phyloP scores from a whole-genome alignment of 1,284 basidiomycete genomes.

The Naganishia sp. region DNA sequence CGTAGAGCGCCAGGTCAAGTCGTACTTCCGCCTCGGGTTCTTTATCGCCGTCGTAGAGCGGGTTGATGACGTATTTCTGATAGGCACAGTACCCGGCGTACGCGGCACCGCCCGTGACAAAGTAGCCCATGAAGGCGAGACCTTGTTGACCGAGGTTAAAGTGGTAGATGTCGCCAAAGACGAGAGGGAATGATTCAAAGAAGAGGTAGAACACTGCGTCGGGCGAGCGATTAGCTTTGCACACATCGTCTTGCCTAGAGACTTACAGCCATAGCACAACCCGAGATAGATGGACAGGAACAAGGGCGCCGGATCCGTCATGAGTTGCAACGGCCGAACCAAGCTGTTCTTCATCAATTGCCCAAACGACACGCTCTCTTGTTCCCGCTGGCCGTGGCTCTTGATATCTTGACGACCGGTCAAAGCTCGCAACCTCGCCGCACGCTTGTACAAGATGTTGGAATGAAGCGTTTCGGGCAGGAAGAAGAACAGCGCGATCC shows the following conservation, averaged over 20 bases:
- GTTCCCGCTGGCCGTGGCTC: conserved; percentile 46
- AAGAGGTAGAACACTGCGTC: conserved; percentile 34
- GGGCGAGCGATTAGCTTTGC: conserved; percentile 18
- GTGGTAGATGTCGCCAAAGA: conserved; percentile 38
- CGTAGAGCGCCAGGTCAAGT: conserved; percentile 33
- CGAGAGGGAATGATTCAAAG: conserved; percentile 41
- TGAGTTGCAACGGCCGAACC: conserved; percentile 24
- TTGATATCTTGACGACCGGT: conserved; percentile 50
- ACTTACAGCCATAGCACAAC: conserved; percentile 36
- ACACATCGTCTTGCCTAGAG: conserved; percentile 35
- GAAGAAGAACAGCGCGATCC: conserved; percentile 38
- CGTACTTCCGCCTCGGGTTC: conserved; percentile 33
- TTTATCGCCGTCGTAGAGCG: conserved; percentile 34
- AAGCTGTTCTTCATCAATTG: conserved; percentile 25
- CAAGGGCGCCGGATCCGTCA: conserved; percentile 31
- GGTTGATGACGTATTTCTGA: conserved; percentile 37
- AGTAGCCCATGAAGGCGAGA: conserved; percentile 36
- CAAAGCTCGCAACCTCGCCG: conserved; percentile 46
- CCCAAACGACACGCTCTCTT: conserved; percentile 8
- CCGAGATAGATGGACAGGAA: conserved; percentile 34
- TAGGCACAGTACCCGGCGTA: conserved; percentile 37
- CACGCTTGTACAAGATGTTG: conserved; percentile 51
- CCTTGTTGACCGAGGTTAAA: conserved; percentile 38
- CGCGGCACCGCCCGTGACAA: conserved; percentile 41
- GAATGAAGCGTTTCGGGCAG: conserved; percentile 49